Evolutionary conservation across 2,329 filamentous ascomycete genomes (phyloP).

Genomic region (Arthrobotrys conoides): DNA sequence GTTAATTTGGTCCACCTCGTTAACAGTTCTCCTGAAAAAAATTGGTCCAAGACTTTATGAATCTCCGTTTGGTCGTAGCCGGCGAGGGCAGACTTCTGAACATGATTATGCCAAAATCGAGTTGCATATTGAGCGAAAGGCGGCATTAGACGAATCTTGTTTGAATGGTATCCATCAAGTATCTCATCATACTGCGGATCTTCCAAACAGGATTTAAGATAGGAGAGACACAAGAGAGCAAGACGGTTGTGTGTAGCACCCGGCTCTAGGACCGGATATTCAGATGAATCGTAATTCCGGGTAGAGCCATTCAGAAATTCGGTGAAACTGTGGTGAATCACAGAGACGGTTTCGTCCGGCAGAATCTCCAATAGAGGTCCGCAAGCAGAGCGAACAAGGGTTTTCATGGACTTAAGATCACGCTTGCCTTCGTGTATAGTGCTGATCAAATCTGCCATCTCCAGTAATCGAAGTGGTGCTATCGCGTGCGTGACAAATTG

Average conservation of each 20-base stretch:
- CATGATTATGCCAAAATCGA: no score
- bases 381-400: constrained; percentile 32
- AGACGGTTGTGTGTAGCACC: constrained; percentile 19
- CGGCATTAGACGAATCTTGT: no score
- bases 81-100: no score
- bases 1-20: no score
- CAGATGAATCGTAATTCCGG: constrained; percentile 15
- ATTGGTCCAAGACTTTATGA: no score
- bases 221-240: constrained; percentile 28
- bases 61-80: no score
- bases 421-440: not conserved
- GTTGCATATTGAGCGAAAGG: no score
- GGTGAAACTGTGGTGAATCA: constrained; percentile 30
- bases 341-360: constrained; percentile 33
- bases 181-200: constrained; percentile 21
- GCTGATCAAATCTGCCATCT: constrained; percentile 31
- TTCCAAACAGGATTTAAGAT: constrained; percentile 2
- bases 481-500: constrained; percentile 62
- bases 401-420: constrained; percentile 31
- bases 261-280: constrained; percentile 9
- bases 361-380: constrained; percentile 38
- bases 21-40: no score
- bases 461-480: constrained; percentile 61
- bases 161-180: no score
- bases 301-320: constrained; percentile 32